Evolutionary conservation across 2,329 filamentous ascomycete genomes (phyloP), one percentile per base, ranked within the genome.

Genomic region (Beauveria sp.): DNA sequence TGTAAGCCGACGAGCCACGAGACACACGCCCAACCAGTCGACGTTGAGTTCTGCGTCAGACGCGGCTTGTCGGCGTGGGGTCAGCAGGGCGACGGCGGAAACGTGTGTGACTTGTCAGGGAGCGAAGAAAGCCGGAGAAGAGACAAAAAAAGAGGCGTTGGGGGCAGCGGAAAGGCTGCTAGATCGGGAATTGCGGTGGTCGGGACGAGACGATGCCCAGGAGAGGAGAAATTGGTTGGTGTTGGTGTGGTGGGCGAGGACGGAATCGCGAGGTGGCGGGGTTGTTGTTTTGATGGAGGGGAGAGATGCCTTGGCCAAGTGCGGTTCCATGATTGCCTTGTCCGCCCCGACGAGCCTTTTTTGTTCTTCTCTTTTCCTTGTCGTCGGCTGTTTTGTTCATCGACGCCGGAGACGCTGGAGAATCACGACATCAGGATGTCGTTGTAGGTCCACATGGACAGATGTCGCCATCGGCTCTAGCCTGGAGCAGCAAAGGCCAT

Each of bases 401-500:
- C 38, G 34, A 22, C 45, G 31, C 7, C 42, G 60, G 52, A 48
- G 42, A 48, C 22, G 43, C 8, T 54, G 50, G 50, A 38, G 18
- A 52, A 62, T 62, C 46, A 58, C 60, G 60, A 62, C 60, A 62
- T 52, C 53, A 62, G 45, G 43, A 57, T 52, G 53, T 38, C 52
- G 38, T 52, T 53, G 60, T 3, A n/a, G 60, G n/a, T 62, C 60
- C 60, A 62, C 60, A 48, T 16, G 57, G 22, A 22, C n/a, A 40
- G 26, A 62, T 62, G 60, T 62, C 60, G 60, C 60, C 49, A 62
- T 62, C 60, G 60, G 12, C 34, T 10, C 53, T 62, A 58, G 31
- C 60, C 60, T 46, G 53, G 60, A 62, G 60, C 14, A 61, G 58
- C 49, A 38, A 61, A 49, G 28, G 22, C 16, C 14, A 24, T 43